phyloP scores from a whole-genome alignment of 371 early-diverging fungal genomes.

The Nosema muscidifuracis region DNA sequence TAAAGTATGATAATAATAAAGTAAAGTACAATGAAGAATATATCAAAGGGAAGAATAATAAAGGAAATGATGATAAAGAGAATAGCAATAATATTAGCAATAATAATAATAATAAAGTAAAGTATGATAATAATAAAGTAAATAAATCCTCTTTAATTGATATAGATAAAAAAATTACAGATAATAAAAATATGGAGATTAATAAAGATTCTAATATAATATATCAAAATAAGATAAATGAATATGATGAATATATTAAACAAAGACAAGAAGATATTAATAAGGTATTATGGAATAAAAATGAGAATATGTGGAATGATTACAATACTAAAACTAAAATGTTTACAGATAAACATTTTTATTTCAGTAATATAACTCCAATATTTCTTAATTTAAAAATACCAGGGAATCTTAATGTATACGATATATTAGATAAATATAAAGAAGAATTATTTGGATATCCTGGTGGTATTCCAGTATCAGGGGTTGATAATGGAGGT shows the following conservation, averaged over 20 bases:
- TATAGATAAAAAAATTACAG: too few species aligned
- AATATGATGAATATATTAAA: constrained; percentile 48
- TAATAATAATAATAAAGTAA: not conserved
- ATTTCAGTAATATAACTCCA: constrained; percentile 64
- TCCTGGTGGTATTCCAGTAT: constrained; percentile 69
- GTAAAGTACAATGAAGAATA: too few species aligned
- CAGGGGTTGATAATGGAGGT: constrained; percentile 12
- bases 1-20: too few species aligned
- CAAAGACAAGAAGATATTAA: constrained; percentile 58
- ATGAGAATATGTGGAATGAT: constrained; percentile 59
- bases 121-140: not conserved
- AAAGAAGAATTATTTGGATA: constrained; percentile 50
- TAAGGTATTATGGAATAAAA: constrained; percentile 59
- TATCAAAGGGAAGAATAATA: too few species aligned
- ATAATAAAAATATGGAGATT: too few species aligned
- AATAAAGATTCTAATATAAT: not conserved
- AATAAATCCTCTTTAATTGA: too few species aligned
- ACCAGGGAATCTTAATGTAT: not conserved
- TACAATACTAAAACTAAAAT: constrained; percentile 48
- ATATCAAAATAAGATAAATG: constrained; percentile 6
- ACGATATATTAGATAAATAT: constrained; percentile 41
- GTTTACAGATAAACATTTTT: constrained; percentile 63
- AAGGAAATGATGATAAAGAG: not conserved
- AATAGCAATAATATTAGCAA: not conserved
- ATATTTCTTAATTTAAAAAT: constrained; percentile 65